These are phyloP conservation scores for Serendipita sp. DNA, from an alignment of 768 basidiomycete genomes.

Conservation along the genomic window DNA sequence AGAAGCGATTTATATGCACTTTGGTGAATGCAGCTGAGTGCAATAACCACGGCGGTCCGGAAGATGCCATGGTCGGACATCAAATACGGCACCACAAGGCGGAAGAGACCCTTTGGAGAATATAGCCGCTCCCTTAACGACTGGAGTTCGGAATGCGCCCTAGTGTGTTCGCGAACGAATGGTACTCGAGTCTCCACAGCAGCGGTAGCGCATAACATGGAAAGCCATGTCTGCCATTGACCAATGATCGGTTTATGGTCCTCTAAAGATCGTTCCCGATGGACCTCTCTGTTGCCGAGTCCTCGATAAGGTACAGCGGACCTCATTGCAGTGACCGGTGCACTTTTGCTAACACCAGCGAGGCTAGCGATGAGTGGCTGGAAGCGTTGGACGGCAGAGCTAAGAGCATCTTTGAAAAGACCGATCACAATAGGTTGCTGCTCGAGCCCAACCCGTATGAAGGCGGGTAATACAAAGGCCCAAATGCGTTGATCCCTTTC, in stretches of 20 bases:
- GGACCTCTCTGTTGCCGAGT: slow-evolving; percentile 11
- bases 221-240: slow-evolving; percentile 77
- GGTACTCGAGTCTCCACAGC: slow-evolving; percentile 29
- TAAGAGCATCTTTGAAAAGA: slow-evolving; percentile 46
- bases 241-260: slow-evolving; percentile 47
- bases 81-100: slow-evolving; percentile 73
- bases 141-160: slow-evolving; percentile 53
- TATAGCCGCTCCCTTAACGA: slow-evolving; percentile 69
- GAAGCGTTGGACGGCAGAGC: slow-evolving; percentile 52
- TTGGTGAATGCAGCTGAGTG: slow-evolving; percentile 74
- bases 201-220: slow-evolving; percentile 75
- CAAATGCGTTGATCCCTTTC: slow-evolving; percentile 57
- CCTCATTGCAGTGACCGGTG: slow-evolving; percentile 31
- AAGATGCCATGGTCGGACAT: slow-evolving; percentile 73
- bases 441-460: slow-evolving; percentile 43
- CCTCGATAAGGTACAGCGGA: slow-evolving; percentile 12
- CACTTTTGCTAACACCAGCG: slow-evolving; percentile 47
- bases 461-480: slow-evolving; percentile 52
- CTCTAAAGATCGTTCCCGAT: slow-evolving; percentile 35
- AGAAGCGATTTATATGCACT: slow-evolving; percentile 63
- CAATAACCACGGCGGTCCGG: slow-evolving; percentile 72
- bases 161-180: slow-evolving; percentile 44
- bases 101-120: slow-evolving; percentile 70
- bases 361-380: slow-evolving; percentile 57
- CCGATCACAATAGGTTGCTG: slow-evolving; percentile 29